Base-by-base conservation (phyloP, 495 filamentous ascomycete genomes). In the Podospora sp. region DNA sequence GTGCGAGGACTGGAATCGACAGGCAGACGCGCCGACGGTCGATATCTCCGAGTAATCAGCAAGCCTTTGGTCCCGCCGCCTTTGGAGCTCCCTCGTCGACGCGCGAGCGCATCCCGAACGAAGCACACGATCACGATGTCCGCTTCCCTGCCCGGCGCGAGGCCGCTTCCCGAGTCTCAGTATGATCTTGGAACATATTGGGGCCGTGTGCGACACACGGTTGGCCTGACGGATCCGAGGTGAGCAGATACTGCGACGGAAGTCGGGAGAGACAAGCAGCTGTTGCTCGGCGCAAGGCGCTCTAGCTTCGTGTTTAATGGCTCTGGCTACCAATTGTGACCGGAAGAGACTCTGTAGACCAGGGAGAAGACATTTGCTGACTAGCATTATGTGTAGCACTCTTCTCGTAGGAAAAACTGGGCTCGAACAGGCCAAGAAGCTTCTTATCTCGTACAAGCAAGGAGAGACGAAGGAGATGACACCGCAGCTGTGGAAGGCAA, bases 161-260 rank as follows among this genome's bases (percentile, higher is more conserved):
- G 94, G 72, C 91, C 95, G 71, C 85, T 96, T 27, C 95, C 95
- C 65, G 84, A 87, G 59, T 98, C 95, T 21, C 93, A 92, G 77
- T 94, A 97, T 83, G 90, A 99, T 75, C 84, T 98, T 73, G 87
- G 78, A 71, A 97, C 93, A 62, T 99, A 99, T 80, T 94, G 91
- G 92, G 95, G 95, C 53, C 90, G 95, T 16, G 96, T 99, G 69
- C 86, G 87, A 75, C 95, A 99, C 80, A 89, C 93, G 3, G 91
- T 90, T 14, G 89, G 94, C 72, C 88, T 99, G 68, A 89, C 93
- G 75, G 95, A 99, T 83, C 95, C 95, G 68, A 94, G 94, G 95
- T 99, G 84, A 89, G 90, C 77, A 71, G 66, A 20, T 9, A 33
- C 62, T 29, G 65, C 59, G 21, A 16, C 5, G 60, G 27, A 20